Base-by-base conservation (phyloP, 2,329 filamentous ascomycete genomes). In the Cordyceps javanica region DNA sequence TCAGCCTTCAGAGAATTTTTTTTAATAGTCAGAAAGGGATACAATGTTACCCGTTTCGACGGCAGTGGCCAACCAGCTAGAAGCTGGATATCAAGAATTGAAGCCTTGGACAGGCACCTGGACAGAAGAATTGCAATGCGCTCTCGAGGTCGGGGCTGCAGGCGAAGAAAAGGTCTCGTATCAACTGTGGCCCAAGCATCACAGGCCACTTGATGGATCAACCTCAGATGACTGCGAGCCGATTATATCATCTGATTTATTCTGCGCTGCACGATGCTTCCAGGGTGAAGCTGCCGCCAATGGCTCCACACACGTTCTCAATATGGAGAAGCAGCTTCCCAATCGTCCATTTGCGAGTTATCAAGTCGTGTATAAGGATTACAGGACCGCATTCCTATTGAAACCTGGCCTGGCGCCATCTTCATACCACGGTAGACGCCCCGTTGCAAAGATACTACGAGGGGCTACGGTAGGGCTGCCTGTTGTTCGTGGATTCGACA, bases 161-260 rank as follows among this genome's bases (percentile, higher is more conserved):
- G 94, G 93, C 0, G 94, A 99, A 72, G 88, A 94, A 73, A 97
- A 97, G 70, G 87, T 97, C 8, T 83, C 90, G 0, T 86, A 96
- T 71, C 85, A 79, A 36, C 75, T 97, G 9, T 97, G 92, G 91
- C 87, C 89, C 1, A 81, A 83, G 48, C 78, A 81, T 2, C 66
- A 68, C 46, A 55, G 64, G 16, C 50, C 60, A 13, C 60, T 63
- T 7, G 56, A 58, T 26, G 56, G 26, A 11, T 26, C 32, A 19
- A 62, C 63, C 11, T 57, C 59, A 3, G 48, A 60, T 25, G 57
- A 57, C 14, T 57, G 64, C 16, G 60, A 65, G 0, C 76, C 74
- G 5, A 61, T 63, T 6, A 77, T 83, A 56, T 78, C 81, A 4
- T 74, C 75, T 34, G 78, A 86, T 62, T 77, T 79, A 0, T 83